These are phyloP conservation scores for Apiospora kogelbergensis DNA, from an alignment of 2,329 filamentous ascomycete genomes.

Conservation along the genomic window DNA sequence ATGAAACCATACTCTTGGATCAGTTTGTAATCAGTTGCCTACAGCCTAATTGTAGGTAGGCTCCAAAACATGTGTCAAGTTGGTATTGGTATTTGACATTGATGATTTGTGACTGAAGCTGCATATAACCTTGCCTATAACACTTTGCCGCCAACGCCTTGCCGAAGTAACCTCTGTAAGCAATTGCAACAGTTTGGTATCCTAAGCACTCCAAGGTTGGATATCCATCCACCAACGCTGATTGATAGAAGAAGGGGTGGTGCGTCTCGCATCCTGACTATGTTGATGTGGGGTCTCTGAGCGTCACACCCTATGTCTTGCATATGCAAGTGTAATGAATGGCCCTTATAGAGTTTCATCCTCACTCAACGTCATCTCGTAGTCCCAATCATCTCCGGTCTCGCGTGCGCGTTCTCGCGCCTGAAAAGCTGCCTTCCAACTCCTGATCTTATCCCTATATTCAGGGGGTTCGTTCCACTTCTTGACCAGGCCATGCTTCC, in stretches of 20 bases:
- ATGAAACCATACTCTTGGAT: not conserved
- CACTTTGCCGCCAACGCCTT: constrained; percentile 4
- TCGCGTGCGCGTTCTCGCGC: constrained; percentile 41
- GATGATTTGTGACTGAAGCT: not conserved
- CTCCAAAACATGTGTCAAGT: not conserved
- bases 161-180: not conserved
- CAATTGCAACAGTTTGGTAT: constrained; percentile 7
- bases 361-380: constrained; percentile 31
- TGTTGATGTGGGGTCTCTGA: not conserved
- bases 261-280: not conserved
- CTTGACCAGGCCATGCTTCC: constrained; percentile 44
- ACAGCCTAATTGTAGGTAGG: not conserved
- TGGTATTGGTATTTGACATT: constrained; percentile 1
- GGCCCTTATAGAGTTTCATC: not conserved
- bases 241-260: not conserved
- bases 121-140: not conserved
- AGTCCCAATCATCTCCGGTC: constrained; percentile 37
- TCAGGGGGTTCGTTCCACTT: constrained; percentile 39
- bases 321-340: not conserved
- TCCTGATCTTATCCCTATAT: constrained; percentile 42
- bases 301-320: not conserved
- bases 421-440: constrained; percentile 42
- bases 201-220: not conserved
- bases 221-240: not conserved
- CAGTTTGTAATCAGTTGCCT: not conserved